Conservation (phyloP, 2,329 filamentous ascomycete species). For the Xylariaceae sp. region DNA sequence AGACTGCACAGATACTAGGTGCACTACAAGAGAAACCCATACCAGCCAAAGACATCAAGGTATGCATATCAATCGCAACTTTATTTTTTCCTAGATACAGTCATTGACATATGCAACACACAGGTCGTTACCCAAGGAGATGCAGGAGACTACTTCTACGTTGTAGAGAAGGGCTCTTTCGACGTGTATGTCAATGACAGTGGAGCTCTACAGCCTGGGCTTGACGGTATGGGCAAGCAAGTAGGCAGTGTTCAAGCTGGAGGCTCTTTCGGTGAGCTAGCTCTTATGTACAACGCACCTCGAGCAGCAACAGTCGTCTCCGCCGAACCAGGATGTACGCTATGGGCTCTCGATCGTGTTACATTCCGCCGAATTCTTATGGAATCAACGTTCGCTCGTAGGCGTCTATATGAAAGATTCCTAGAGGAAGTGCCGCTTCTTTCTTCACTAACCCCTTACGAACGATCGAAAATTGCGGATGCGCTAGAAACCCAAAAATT, state of each 20-base stretch:
- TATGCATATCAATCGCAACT: slow-evolving; percentile 40
- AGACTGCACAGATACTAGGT: slow-evolving; percentile 83
- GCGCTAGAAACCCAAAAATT: slow-evolving; percentile 92
- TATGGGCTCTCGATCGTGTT: slow-evolving; percentile 94
- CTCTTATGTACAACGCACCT: slow-evolving; percentile 98
- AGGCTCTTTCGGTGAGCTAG: slow-evolving; percentile 94
- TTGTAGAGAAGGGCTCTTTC: slow-evolving; percentile 89
- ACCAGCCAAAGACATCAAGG: slow-evolving; percentile 83
- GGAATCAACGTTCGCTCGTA: slow-evolving; percentile 95
- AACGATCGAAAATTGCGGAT: slow-evolving; percentile 96
- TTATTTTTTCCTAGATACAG: background rate
- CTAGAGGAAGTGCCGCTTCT: slow-evolving; percentile 91
- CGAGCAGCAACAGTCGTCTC: slow-evolving; percentile 93
- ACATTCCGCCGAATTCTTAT: slow-evolving; percentile 98
- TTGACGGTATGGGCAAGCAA: slow-evolving; percentile 80
- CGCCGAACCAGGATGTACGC: slow-evolving; percentile 74
- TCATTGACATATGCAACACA: background rate
- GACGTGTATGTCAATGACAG: slow-evolving; percentile 86
- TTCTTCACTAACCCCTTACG: slow-evolving; percentile 82
- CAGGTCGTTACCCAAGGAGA: slow-evolving; percentile 96
- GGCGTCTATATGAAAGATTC: slow-evolving; percentile 97
- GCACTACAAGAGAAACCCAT: slow-evolving; percentile 95
- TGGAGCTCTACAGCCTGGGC: slow-evolving; percentile 78
- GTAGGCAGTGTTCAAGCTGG: slow-evolving; percentile 84
- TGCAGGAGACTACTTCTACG: slow-evolving; percentile 96